Conservation (phyloP, 495 filamentous ascomycete species). For the Penicillium parvum region DNA sequence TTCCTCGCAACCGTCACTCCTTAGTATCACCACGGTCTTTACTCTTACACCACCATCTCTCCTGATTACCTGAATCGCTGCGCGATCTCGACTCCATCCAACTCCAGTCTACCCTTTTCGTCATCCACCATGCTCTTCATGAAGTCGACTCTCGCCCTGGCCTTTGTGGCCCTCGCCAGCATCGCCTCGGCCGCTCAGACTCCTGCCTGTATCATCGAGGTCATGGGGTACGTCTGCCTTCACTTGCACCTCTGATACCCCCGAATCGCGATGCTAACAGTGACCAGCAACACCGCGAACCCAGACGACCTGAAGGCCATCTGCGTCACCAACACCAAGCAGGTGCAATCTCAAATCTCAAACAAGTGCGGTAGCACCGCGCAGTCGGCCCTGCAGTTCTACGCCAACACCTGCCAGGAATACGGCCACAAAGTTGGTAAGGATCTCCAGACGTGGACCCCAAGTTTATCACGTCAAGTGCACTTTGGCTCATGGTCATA, state of each 20-base stretch:
- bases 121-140: slow-evolving; percentile 34
- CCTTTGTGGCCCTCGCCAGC: slow-evolving; percentile 34
- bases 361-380: slow-evolving; percentile 26
- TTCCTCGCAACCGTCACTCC: slow-evolving; percentile 19
- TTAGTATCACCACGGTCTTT: slow-evolving; percentile 20
- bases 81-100: slow-evolving; percentile 20
- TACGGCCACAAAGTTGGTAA: slow-evolving; percentile 36
- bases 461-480: background rate
- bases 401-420: slow-evolving; percentile 26
- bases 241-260: background rate
- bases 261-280: slow-evolving; percentile 15
- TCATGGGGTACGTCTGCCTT: slow-evolving; percentile 30
- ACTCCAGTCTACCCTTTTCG: slow-evolving; percentile 8
- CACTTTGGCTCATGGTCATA: background rate
- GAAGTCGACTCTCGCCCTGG: slow-evolving; percentile 31
- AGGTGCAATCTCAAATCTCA: slow-evolving; percentile 27
- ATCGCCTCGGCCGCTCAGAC: slow-evolving; percentile 26
- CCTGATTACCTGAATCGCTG: slow-evolving; percentile 18
- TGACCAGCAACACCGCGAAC: slow-evolving; percentile 16
- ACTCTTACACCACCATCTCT: slow-evolving; percentile 2
- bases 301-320: slow-evolving; percentile 29
- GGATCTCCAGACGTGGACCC: slow-evolving; percentile 12
- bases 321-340: slow-evolving; percentile 28
- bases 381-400: slow-evolving; percentile 29
- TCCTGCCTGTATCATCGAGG: slow-evolving; percentile 34